Evolutionary conservation across 208 protist species (phyloP), one percentile per base, ranked within the genome.

Genomic region (Tritrichomonas musculus): DNA sequence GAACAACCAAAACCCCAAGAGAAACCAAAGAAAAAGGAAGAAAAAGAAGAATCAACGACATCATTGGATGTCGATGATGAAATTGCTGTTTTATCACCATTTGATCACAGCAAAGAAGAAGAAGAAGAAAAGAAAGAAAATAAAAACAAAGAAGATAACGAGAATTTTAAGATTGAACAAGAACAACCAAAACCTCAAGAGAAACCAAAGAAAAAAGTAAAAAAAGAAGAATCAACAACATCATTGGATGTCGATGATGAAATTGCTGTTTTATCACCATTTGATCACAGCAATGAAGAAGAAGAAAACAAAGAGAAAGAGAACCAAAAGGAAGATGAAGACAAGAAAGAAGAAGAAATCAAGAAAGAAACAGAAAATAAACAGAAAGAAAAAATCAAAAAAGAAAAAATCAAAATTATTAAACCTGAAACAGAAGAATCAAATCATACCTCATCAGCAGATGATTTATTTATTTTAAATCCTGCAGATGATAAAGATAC

Each of bases 71-170:
- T 30, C 30, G 65, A 73, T 30, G 65, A 73, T 30, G 65, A 73
- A 73, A 30, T 30, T 30, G 65, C 30, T 30, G 65, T 30, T 30
- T 30, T 30, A 73, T 30, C 30, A 73, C 30, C 30, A 73, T 30
- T 30, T 30, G 65, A 73, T 30, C 30, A 73, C 30, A 30, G 30
- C 30, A 30, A 73, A 73, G 65, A 82, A 82, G 73, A 82, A 82
- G 73, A 82, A 82, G 73, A 82, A 50, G 47, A 82, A 50, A 82
- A 82, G 73, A 82, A 82, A 82, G 11, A 82, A 82, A 50, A 82
- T 30, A 82, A 17, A 82, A 50, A 22, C 17, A 82, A 17, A 82
- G 5, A 17, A 82, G 47, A 50, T 53, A 82, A 5, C 11, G 47
- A 82, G 17, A 82, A 82, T 44, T 53, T 30, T 30, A 73, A 30